Conservation (phyloP, 148 eudicot genomes). For the Nepenthes gracilis region DNA sequence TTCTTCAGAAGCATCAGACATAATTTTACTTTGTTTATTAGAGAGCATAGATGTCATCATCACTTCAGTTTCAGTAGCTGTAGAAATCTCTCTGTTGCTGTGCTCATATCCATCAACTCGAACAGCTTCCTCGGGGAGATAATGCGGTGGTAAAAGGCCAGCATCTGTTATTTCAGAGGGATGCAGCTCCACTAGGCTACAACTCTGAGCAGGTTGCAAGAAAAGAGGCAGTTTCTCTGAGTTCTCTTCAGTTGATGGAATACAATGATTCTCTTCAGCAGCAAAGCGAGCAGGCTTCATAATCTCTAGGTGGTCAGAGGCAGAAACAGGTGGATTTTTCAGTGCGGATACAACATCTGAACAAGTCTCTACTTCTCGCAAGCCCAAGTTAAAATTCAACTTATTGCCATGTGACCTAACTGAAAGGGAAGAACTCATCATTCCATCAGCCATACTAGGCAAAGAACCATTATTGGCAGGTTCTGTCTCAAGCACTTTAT, state of each 20-base stretch:
- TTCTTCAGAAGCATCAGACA: conserved; percentile 14
- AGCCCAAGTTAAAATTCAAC: conserved; percentile 6
- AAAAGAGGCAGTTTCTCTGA: conserved; percentile 6
- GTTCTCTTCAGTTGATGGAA: conserved; percentile 14
- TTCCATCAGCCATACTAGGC: conserved; percentile 7
- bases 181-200: not conserved
- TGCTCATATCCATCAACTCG: no score
- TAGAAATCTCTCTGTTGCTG: not conserved
- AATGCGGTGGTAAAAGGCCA: not conserved
- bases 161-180: not conserved
- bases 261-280: conserved; percentile 4
- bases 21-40: conserved; percentile 9
- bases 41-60: not conserved
- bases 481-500: conserved; percentile 15
- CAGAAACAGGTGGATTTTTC: conserved; percentile 1
- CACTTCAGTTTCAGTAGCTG: conserved; percentile 1
- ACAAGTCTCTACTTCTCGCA: conserved; percentile 1
- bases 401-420: conserved; percentile 15
- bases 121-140: no score
- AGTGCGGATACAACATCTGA: not conserved
- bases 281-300: not conserved
- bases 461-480: conserved; percentile 8
- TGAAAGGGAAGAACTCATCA: conserved; percentile 8
- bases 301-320: not conserved
- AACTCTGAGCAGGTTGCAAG: not conserved